Percentiles rank a stretch among this genome's conserved stretches.
These are phyloP conservation scores for Alternaria conjuncta DNA, from an alignment of 2,329 filamentous ascomycete species.

Conservation along the genomic window DNA sequence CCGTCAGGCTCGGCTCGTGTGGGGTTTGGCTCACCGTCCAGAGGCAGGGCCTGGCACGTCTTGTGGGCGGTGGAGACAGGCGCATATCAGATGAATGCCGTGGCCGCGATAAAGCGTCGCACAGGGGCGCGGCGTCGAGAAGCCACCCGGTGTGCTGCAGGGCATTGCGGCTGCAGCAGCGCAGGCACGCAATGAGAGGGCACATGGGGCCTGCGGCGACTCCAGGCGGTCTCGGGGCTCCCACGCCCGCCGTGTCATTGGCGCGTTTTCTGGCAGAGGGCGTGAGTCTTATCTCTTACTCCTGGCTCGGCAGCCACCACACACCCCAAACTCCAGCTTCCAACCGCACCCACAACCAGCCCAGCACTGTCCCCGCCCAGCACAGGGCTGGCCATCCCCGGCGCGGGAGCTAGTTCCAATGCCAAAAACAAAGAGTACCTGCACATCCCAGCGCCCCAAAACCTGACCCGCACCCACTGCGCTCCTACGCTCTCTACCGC, in stretches of 20 bases:
- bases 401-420: constrained; percentile 43
- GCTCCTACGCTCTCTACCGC: constrained; percentile 7
- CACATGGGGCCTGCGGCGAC: constrained; percentile 13
- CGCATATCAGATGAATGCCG: not conserved
- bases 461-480: constrained; percentile 5
- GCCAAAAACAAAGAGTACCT: constrained; percentile 44
- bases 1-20: constrained; percentile 18
- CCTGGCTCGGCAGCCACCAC: constrained; percentile 25
- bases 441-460: constrained; percentile 34
- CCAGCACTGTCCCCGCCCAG: constrained; percentile 26
- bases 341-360: constrained; percentile 19
- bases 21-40: constrained; percentile 17
- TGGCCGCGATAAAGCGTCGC: constrained; percentile 11
- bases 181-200: constrained; percentile 23
- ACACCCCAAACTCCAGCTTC: constrained; percentile 25
- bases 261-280: constrained; percentile 16
- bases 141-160: constrained; percentile 13
- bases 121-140: not conserved
- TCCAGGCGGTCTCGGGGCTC: constrained; percentile 10
- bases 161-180: constrained; percentile 24
- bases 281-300: constrained; percentile 37
- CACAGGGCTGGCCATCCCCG: constrained; percentile 37
- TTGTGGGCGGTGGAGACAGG: not conserved
- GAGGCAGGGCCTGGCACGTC: not conserved
- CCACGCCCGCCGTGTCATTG: constrained; percentile 24